Evolutionary conservation across 129 eudicot species (phyloP), one percentile per base, ranked within the genome.

Genomic region (Escallonia rubra): DNA sequence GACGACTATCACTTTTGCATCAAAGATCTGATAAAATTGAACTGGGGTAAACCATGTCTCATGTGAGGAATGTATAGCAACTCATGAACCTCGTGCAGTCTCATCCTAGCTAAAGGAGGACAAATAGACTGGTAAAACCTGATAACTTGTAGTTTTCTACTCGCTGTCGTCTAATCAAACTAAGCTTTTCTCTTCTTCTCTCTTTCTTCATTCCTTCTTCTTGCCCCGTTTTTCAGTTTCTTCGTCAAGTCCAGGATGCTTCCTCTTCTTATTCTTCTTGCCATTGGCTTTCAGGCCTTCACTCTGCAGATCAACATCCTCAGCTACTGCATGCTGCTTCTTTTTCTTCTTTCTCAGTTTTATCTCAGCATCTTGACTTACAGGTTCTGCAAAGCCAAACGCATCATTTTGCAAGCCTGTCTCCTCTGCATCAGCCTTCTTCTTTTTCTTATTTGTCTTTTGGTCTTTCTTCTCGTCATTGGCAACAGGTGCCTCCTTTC

Each of bases 211-310:
- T 6, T 86, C 83, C 57, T 89, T 81, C 78, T 86, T 83, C 59
- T 72, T 74, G 16, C 72, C 72, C 8, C 64, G 54, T 1, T 74
- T 73, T 55, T 70, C 91, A 5, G 66, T 63, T 67, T 57, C 89
- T 15, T 72, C 96, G 3, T 68, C 79, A 13, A 61, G 61, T 45
- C 82, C 97, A n/a, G 85, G 82, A 48, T 83, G 97, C 67, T 91
- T 87, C 61, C 96, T 79, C 85, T 87, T 91, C 86, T 86, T 89
- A 70, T 86, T 90, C 85, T 87, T 90, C 83, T 75, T 82, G 66
- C 76, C 79, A 23, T 23, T 23, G 34, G 34, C 34, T 23, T 23
- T 23, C 34, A 23, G 1, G 0, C 34, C 34, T 23, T 1, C 34
- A 23, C 34, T 23, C 34, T 23, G 34, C 34, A 23, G 34, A 0